phyloP scores from a whole-genome alignment of 495 filamentous ascomycete genomes.

The Talaromyces ruber region DNA sequence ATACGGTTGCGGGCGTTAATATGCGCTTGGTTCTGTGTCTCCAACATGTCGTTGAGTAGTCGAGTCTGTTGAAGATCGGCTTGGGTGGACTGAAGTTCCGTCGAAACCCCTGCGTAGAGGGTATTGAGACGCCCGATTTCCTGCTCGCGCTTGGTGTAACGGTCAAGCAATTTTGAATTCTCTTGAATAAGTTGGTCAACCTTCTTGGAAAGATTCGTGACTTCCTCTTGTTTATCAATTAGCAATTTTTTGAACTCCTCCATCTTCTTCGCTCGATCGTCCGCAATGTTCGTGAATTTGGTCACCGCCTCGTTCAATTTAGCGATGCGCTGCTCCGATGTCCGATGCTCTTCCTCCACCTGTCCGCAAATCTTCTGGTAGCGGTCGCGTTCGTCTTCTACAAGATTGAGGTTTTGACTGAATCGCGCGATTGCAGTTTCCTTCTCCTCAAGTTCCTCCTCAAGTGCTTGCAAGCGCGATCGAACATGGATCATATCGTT shows the following conservation, averaged over 20 bases:
- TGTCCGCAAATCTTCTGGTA: constrained; percentile 51
- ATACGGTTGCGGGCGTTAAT: constrained; percentile 27
- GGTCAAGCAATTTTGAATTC: not conserved
- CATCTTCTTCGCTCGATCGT: no score
- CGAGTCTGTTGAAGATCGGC: constrained; percentile 24
- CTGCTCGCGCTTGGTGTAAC: constrained; percentile 22
- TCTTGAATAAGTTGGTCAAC: constrained; percentile 15
- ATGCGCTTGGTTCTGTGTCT: constrained; percentile 27
- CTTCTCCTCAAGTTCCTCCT: constrained; percentile 46
- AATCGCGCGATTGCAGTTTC: constrained; percentile 51
- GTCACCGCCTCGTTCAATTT: not conserved
- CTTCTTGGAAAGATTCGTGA: constrained; percentile 16
- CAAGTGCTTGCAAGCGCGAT: constrained; percentile 37
- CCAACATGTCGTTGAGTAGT: constrained; percentile 23
- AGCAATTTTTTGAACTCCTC: not conserved
- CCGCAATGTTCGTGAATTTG: not conserved
- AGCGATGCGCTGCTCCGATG: not conserved
- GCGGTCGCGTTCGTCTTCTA: constrained; percentile 52
- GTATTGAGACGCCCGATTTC: constrained; percentile 33
- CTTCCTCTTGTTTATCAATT: constrained; percentile 11
- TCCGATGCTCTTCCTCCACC: constrained; percentile 12
- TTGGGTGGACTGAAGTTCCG: constrained; percentile 22
- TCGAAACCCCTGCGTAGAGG: constrained; percentile 28
- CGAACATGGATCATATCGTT: constrained; percentile 37
- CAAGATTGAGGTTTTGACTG: constrained; percentile 51